Percentiles rank a stretch among this genome's conserved stretches.
phyloP scores from a whole-genome alignment of 2,329 filamentous ascomycete species.

The Scleromitrula shiraiana region DNA sequence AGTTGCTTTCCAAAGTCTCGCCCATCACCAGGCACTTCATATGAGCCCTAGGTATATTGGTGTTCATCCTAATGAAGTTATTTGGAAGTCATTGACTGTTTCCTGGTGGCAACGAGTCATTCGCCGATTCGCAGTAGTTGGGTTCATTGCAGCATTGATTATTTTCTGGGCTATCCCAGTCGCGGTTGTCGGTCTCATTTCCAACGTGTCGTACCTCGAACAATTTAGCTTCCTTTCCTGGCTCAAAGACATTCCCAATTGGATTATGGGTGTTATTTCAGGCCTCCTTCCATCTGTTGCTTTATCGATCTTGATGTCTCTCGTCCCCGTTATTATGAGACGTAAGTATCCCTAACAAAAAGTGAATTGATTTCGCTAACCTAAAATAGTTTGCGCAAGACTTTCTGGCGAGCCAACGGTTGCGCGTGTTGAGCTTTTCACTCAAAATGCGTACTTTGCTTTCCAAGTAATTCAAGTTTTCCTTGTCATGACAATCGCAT shows the following conservation, averaged over 20 bases:
- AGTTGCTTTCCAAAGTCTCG: slow-evolving; percentile 74
- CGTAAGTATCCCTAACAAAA: slow-evolving; percentile 39
- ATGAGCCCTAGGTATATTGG: slow-evolving; percentile 80
- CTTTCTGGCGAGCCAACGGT: slow-evolving; percentile 71
- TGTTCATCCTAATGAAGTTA: slow-evolving; percentile 70
- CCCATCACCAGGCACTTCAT: slow-evolving; percentile 79
- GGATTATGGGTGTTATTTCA: slow-evolving; percentile 74
- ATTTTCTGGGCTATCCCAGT: slow-evolving; percentile 79
- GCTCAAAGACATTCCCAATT: slow-evolving; percentile 59
- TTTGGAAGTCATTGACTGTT: slow-evolving; percentile 80
- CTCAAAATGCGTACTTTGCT: slow-evolving; percentile 84
- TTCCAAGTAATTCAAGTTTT: slow-evolving; percentile 93
- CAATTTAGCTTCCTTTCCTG: slow-evolving; percentile 63
- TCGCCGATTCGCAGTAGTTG: slow-evolving; percentile 59
- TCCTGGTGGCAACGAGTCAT: slow-evolving; percentile 80
- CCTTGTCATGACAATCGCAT: slow-evolving; percentile 74
- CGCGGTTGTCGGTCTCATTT: slow-evolving; percentile 74
- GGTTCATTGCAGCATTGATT: slow-evolving; percentile 69
- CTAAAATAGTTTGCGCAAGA: slow-evolving; percentile 59
- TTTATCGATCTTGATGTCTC: slow-evolving; percentile 75
- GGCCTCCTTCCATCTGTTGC: slow-evolving; percentile 75
- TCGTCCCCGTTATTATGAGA: slow-evolving; percentile 77
- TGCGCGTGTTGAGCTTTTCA: slow-evolving; percentile 76
- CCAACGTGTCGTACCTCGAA: slow-evolving; percentile 68
- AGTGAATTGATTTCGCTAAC: slow-evolving; percentile 11